Evolutionary conservation across 176 grass and related monocot species (phyloP).

Genomic region (Bromus sterilis): DNA sequence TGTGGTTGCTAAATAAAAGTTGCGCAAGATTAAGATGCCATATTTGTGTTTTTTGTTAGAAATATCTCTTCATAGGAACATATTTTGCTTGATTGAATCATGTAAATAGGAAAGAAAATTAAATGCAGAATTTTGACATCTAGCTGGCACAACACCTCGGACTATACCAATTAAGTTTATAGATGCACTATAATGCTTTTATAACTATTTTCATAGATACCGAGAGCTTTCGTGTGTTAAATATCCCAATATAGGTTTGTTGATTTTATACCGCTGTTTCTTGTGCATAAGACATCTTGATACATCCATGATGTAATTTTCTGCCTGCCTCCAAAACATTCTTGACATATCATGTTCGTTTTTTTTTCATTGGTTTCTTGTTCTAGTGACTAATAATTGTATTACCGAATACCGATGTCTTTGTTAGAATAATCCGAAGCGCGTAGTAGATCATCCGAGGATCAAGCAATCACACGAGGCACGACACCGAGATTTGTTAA

Average conservation of each 20-base stretch:
- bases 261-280: no score
- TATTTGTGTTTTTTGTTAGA: neutral
- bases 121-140: neutral
- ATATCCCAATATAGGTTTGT: no score
- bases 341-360: neutral
- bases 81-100: neutral
- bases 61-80: neutral
- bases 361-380: neutral
- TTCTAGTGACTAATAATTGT: neutral
- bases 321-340: neutral
- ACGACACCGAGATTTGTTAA: no score
- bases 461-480: no score
- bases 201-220: neutral
- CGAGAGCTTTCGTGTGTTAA: no score
- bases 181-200: neutral
- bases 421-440: no score
- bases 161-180: neutral
- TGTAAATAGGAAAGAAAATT: neutral
- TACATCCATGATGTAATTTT: neutral
- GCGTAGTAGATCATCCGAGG: no score
- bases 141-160: neutral
- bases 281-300: no score
- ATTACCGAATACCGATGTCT: no score
- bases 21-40: neutral
- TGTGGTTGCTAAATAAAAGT: neutral